Evolutionary conservation across 2,329 filamentous ascomycete species (phyloP).

Genomic region (Penicillium expansum): DNA sequence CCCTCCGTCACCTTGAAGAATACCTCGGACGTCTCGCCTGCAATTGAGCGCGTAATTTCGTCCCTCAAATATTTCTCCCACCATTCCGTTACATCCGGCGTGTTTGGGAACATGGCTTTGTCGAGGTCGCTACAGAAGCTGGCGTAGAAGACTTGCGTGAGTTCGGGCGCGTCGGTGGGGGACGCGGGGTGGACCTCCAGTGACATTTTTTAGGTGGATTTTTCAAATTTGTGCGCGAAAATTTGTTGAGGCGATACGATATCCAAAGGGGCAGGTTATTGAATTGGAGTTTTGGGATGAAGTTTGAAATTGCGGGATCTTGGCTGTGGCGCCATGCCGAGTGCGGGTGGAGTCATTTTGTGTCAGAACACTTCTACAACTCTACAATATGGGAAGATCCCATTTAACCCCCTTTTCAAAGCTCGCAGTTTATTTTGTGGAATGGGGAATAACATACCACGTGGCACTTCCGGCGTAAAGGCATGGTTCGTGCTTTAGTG

Average conservation of each 20-base stretch:
- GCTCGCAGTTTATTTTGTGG: neutral
- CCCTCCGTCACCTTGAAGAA: conserved; percentile 15
- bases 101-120: conserved; percentile 24
- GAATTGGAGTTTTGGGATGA: neutral
- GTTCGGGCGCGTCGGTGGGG: conserved; percentile 15
- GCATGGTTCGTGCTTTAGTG: neutral
- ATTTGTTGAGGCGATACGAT: too few species aligned
- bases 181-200: conserved; percentile 16
- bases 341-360: neutral
- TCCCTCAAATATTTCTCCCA: conserved; percentile 9
- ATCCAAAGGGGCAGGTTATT: neutral
- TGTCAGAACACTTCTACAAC: too few species aligned
- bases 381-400: neutral
- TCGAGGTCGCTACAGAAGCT: conserved; percentile 24
- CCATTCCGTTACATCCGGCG: conserved; percentile 24
- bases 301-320: neutral
- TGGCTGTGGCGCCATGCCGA: neutral
- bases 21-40: conserved; percentile 4
- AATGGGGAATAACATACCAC: neutral
- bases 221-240: neutral
- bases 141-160: conserved; percentile 24
- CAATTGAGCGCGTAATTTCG: neutral
- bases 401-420: neutral
- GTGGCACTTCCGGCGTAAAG: neutral
- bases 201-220: conserved; percentile 10